These are phyloP conservation scores for Castanea sativa DNA, from an alignment of 306 rosid genomes.

Conservation along the genomic window DNA sequence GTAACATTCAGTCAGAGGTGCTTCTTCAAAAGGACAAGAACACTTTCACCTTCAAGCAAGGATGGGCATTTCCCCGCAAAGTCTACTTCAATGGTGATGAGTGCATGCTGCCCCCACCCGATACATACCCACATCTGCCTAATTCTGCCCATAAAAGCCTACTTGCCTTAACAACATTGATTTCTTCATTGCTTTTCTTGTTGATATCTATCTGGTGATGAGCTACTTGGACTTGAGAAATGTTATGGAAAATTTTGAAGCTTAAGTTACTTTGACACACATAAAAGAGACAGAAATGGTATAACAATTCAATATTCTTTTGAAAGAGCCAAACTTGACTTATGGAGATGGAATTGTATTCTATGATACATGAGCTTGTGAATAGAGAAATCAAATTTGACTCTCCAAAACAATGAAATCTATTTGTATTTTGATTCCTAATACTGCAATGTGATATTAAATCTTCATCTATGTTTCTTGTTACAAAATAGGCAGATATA, in stretches of 20 bases:
- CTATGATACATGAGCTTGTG: conserved; percentile 19
- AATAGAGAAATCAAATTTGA: conserved; percentile 15
- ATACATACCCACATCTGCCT: conserved; percentile 76
- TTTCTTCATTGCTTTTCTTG: conserved; percentile 45
- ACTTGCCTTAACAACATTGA: conserved; percentile 26
- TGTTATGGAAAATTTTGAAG: conserved; percentile 37
- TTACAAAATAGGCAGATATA: not conserved
- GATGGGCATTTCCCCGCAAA: conserved; percentile 92
- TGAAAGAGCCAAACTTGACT: conserved; percentile 18
- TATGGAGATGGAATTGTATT: not conserved
- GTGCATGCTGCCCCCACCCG: conserved; percentile 94
- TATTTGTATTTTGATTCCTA: conserved; percentile 9
- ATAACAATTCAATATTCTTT: conserved; percentile 13
- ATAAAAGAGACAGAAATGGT: conserved; percentile 8
- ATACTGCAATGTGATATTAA: conserved; percentile 7
- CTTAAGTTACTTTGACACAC: conserved; percentile 17
- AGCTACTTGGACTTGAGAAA: conserved; percentile 16
- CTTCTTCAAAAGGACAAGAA: conserved; percentile 71
- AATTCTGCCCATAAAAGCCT: conserved; percentile 45
- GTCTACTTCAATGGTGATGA: conserved; percentile 93
- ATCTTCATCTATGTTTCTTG: not conserved
- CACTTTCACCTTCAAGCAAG: conserved; percentile 83
- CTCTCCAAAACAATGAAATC: conserved; percentile 6
- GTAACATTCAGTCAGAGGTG: conserved; percentile 80
- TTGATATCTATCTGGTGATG: conserved; percentile 45